These are phyloP conservation scores for Corylus avellana DNA, from an alignment of 306 rosid genomes.

Conservation along the genomic window DNA sequence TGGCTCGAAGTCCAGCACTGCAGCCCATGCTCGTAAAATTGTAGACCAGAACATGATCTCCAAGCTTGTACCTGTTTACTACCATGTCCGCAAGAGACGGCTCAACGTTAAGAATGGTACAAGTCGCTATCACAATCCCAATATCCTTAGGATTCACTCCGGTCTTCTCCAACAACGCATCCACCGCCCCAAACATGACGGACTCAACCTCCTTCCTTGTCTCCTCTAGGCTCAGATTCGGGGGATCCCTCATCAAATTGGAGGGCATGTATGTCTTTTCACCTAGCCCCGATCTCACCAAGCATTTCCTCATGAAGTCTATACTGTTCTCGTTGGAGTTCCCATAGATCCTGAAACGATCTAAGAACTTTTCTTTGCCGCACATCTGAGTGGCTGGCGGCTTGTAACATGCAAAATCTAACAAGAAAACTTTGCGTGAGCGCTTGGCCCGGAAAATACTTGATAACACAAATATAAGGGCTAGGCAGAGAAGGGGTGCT, in stretches of 20 bases:
- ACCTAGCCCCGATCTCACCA: neutral
- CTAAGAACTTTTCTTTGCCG: neutral
- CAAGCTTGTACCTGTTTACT: neutral
- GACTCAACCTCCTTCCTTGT: neutral
- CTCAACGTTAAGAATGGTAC: neutral
- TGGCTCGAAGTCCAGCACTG: neutral
- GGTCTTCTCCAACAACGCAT: neutral
- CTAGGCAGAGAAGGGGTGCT: neutral
- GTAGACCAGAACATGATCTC: neutral
- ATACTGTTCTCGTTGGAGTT: neutral
- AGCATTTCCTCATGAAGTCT: neutral
- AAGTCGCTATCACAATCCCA: neutral
- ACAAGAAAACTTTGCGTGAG: neutral
- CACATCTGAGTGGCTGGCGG: neutral
- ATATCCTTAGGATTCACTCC: neutral
- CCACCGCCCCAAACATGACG: neutral
- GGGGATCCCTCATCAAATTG: neutral
- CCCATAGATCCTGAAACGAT: neutral
- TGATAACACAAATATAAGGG: neutral
- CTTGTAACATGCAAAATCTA: constrained; percentile 2
- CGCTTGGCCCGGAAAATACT: neutral
- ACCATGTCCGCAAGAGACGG: neutral
- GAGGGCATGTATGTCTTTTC: neutral
- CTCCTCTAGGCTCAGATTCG: neutral
- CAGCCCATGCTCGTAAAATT: neutral